Conservation (phyloP, 2,329 filamentous ascomycete species). For the Harringtonia lauricola region DNA sequence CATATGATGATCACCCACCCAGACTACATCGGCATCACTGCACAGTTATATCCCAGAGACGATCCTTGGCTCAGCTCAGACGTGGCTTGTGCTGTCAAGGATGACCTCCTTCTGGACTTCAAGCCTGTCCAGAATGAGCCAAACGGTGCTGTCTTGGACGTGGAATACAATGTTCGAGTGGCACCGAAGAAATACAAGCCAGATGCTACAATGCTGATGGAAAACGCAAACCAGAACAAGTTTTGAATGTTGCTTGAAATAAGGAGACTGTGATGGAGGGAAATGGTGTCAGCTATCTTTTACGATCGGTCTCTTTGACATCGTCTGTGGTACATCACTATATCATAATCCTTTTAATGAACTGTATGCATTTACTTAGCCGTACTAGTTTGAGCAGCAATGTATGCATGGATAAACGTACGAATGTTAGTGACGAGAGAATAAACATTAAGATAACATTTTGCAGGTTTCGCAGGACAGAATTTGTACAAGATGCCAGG, state of each 20-base stretch:
- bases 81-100: constrained; percentile 28
- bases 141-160: constrained; percentile 22
- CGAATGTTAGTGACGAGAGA: too few species aligned
- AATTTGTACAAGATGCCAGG: too few species aligned
- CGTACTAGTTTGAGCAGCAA: too few species aligned
- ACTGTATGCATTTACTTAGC: too few species aligned
- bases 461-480: too few species aligned
- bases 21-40: constrained; percentile 50
- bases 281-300: too few species aligned
- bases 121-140: constrained; percentile 15
- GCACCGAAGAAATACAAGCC: constrained; percentile 19
- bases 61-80: constrained; percentile 40
- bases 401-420: too few species aligned
- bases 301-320: too few species aligned
- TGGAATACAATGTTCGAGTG: constrained; percentile 26
- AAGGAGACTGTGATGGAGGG: too few species aligned
- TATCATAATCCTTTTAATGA: too few species aligned
- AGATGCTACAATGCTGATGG: constrained; percentile 5
- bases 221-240: constrained; percentile 5
- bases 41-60: constrained; percentile 54
- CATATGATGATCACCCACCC: constrained; percentile 43
- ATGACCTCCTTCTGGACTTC: constrained; percentile 25
- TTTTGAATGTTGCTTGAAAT: constrained; percentile 1
- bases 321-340: too few species aligned
- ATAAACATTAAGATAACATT: too few species aligned